Percentiles rank a stretch among this genome's conserved stretches.
These are phyloP conservation scores for Sclerotiophoma versabilis DNA, from an alignment of 2,329 filamentous ascomycete species.

Conservation along the genomic window DNA sequence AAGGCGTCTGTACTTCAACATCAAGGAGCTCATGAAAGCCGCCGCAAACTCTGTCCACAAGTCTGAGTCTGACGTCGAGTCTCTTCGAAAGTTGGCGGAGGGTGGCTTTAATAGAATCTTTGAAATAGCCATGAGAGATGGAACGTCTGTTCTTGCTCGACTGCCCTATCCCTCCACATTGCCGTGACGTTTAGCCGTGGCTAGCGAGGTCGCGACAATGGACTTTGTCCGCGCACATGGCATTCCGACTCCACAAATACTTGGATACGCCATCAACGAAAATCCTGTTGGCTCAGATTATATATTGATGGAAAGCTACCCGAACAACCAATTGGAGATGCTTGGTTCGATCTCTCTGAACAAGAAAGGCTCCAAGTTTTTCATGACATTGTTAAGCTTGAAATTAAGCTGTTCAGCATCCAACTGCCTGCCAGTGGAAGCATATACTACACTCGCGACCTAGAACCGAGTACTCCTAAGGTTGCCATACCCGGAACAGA, in stretches of 20 bases:
- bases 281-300: slow-evolving; percentile 40
- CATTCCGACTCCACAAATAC: slow-evolving; percentile 34
- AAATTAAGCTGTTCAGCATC: slow-evolving; percentile 29
- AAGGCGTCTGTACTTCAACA: slow-evolving; percentile 29
- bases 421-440: slow-evolving; percentile 33
- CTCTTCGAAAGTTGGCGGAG: not conserved
- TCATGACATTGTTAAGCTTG: slow-evolving; percentile 25
- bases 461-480: slow-evolving; percentile 4
- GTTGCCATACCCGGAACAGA: slow-evolving; percentile 20
- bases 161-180: slow-evolving; percentile 46
- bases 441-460: slow-evolving; percentile 24
- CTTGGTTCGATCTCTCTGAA: slow-evolving; percentile 30
- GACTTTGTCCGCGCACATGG: slow-evolving; percentile 38
- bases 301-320: slow-evolving; percentile 40
- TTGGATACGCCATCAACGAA: slow-evolving; percentile 27
- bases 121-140: slow-evolving; percentile 38
- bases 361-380: slow-evolving; percentile 28
- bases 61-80: not conserved
- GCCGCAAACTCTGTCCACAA: not conserved
- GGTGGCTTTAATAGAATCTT: slow-evolving; percentile 49
- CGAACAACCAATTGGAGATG: slow-evolving; percentile 28
- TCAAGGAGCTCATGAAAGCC: slow-evolving; percentile 24
- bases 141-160: slow-evolving; percentile 36
- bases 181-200: slow-evolving; percentile 37
- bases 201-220: slow-evolving; percentile 51